Evolutionary conservation across 192 early-diverging fungal species (phyloP).

Genomic region (Ramicandelaber brevisporus): DNA sequence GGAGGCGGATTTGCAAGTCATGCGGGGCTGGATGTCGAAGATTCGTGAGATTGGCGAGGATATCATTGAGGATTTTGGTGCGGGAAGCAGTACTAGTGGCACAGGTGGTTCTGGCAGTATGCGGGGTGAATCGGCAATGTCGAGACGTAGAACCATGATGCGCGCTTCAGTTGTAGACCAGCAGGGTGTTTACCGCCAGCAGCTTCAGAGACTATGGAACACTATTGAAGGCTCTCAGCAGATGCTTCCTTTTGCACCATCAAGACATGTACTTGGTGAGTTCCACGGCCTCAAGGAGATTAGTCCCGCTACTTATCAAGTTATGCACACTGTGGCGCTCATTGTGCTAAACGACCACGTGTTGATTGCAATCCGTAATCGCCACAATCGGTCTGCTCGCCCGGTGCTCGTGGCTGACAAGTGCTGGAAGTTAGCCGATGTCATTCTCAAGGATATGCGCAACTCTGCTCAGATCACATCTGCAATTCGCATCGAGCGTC

Average conservation of each 20-base stretch:
- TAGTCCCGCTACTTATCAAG: slow-evolving; percentile 43
- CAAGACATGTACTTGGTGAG: slow-evolving; percentile 47
- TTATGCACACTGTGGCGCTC: slow-evolving; percentile 50
- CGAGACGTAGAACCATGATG: slow-evolving; percentile 16
- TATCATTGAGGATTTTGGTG: slow-evolving; percentile 12
- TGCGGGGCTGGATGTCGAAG: slow-evolving; percentile 28
- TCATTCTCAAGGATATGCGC: slow-evolving; percentile 61
- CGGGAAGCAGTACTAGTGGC: too few species aligned
- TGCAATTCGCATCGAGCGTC: slow-evolving; percentile 62
- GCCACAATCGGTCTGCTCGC: slow-evolving; percentile 36
- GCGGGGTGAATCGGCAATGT: slow-evolving; percentile 6
- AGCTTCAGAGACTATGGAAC: slow-evolving; percentile 16
- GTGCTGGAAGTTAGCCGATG: slow-evolving; percentile 49
- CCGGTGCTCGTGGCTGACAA: slow-evolving; percentile 54
- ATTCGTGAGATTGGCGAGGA: slow-evolving; percentile 29
- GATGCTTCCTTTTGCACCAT: slow-evolving; percentile 38
- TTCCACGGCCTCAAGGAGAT: slow-evolving; percentile 49
- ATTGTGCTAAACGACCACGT: slow-evolving; percentile 67
- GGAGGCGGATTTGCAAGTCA: slow-evolving; percentile 36
- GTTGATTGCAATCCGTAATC: slow-evolving; percentile 52
- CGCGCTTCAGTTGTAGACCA: slow-evolving; percentile 22
- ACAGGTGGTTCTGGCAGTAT: too few species aligned
- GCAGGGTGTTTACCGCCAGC: slow-evolving; percentile 19
- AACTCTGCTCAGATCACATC: slow-evolving; percentile 50
- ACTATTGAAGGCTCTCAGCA: slow-evolving; percentile 20